Evolutionary conservation across 2,329 filamentous ascomycete species (phyloP).

Genomic region (Xylaria sp.): DNA sequence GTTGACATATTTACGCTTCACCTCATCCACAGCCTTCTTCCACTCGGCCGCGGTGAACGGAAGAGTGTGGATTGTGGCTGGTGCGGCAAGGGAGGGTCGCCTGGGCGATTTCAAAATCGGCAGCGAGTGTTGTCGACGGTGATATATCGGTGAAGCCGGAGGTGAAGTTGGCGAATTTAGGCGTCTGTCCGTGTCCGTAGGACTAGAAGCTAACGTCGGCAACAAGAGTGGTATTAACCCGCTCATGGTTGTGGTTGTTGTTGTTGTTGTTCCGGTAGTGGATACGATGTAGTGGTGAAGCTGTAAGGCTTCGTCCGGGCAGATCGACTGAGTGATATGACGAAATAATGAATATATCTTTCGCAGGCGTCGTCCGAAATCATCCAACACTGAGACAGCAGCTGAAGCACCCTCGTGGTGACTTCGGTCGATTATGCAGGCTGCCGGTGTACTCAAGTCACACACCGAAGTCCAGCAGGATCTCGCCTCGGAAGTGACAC

Average conservation of each 20-base stretch:
- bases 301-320: not conserved
- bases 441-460: slow-evolving; percentile 15
- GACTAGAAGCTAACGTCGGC: slow-evolving; percentile 18
- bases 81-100: slow-evolving; percentile 26
- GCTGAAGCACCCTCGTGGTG: slow-evolving; percentile 12
- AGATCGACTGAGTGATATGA: slow-evolving; percentile 6
- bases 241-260: slow-evolving; percentile 24
- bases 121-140: slow-evolving; percentile 35
- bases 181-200: slow-evolving; percentile 17
- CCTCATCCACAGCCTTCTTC: slow-evolving; percentile 52
- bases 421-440: slow-evolving; percentile 25
- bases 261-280: not conserved
- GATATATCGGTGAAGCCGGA: slow-evolving; percentile 11
- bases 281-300: slow-evolving; percentile 1
- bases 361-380: slow-evolving; percentile 8
- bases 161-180: slow-evolving; percentile 11
- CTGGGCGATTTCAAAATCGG: slow-evolving; percentile 29
- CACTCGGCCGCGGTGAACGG: slow-evolving; percentile 54
- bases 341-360: slow-evolving; percentile 7
- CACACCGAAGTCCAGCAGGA: slow-evolving; percentile 10
- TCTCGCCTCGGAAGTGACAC: slow-evolving; percentile 17
- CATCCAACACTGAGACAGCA: slow-evolving; percentile 19
- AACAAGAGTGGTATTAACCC: slow-evolving; percentile 34
- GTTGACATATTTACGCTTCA: slow-evolving; percentile 57
- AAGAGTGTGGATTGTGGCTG: slow-evolving; percentile 35